Conservation (phyloP, 2,329 filamentous ascomycete genomes). For the Alternaria arborescens region DNA sequence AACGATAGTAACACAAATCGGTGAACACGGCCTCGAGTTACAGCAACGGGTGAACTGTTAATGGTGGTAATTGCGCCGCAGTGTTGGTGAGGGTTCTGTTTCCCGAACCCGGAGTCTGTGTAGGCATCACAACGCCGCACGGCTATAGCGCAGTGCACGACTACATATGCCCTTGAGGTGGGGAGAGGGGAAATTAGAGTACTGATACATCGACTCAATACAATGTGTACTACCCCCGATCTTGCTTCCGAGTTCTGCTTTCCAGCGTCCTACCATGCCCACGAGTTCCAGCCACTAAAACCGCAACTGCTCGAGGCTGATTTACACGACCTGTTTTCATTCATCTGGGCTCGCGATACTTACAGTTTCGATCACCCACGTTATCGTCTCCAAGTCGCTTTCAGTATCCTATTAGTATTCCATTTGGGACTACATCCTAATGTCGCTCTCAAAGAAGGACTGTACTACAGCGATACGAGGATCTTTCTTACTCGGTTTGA, state of each 20-base stretch:
- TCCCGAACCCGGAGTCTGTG: too few species aligned
- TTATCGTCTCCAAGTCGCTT: slow-evolving; percentile 4
- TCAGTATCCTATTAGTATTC: slow-evolving; percentile 6
- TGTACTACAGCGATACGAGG: background rate
- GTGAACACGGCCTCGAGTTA: too few species aligned
- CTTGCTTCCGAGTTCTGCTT: background rate
- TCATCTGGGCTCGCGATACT: slow-evolving; percentile 6
- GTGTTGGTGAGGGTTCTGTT: too few species aligned
- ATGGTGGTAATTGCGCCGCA: too few species aligned
- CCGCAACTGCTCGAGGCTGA: background rate
- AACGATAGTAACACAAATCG: too few species aligned
- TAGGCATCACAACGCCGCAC: too few species aligned
- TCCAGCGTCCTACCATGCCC: background rate
- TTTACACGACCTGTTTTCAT: background rate
- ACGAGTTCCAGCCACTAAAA: slow-evolving; percentile 7
- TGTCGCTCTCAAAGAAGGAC: slow-evolving; percentile 1
- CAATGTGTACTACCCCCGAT: background rate
- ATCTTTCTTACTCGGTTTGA: background rate
- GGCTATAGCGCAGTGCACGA: too few species aligned
- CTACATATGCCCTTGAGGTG: too few species aligned
- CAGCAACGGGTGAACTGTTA: too few species aligned
- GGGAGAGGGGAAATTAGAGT: too few species aligned
- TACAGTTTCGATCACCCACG: slow-evolving; percentile 1
- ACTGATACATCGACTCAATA: background rate
- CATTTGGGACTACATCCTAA: slow-evolving; percentile 2